Evolutionary conservation across 768 basidiomycete genomes (phyloP).

Genomic region (Trametes elegans): DNA sequence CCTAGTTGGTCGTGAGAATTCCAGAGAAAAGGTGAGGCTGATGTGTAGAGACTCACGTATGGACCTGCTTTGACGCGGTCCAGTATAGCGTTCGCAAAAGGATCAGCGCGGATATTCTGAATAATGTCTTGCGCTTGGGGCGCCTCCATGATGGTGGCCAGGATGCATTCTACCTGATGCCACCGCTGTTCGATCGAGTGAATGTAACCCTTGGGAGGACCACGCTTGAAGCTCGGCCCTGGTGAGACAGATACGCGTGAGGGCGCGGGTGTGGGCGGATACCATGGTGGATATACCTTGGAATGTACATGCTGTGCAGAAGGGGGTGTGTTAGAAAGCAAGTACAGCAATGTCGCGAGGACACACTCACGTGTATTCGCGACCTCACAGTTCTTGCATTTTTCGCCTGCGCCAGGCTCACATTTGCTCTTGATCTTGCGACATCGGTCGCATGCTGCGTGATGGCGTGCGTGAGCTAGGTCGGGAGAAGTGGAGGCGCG

Average conservation of each 20-base stretch:
- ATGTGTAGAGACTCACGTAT: slow-evolving; percentile 51
- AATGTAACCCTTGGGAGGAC: slow-evolving; percentile 88
- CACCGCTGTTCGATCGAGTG: slow-evolving; percentile 90
- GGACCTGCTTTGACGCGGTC: slow-evolving; percentile 76
- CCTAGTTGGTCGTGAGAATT: slow-evolving; percentile 39
- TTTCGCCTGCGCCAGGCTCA: slow-evolving; percentile 65
- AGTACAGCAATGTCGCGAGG: too few relatives aligned
- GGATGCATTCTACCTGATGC: slow-evolving; percentile 90
- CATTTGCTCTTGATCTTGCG: slow-evolving; percentile 88
- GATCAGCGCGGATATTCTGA: slow-evolving; percentile 64
- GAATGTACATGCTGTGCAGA: slow-evolving; percentile 65
- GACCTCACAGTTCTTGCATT: slow-evolving; percentile 57
- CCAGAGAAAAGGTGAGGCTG: not conserved
- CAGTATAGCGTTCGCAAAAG: slow-evolving; percentile 75
- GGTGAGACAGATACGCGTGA: not conserved
- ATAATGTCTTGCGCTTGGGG: slow-evolving; percentile 60
- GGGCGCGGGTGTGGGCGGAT: not conserved
- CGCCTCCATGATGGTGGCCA: slow-evolving; percentile 78
- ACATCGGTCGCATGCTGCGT: slow-evolving; percentile 80
- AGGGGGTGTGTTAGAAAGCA: slow-evolving; percentile 9
- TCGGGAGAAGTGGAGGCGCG: not conserved
- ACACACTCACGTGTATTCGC: slow-evolving; percentile 34
- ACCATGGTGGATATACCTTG: not conserved
- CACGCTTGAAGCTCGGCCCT: slow-evolving; percentile 82
- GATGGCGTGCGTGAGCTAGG: not conserved